phyloP scores from a whole-genome alignment of 345 rosid species.

The Brassica juncea region DNA sequence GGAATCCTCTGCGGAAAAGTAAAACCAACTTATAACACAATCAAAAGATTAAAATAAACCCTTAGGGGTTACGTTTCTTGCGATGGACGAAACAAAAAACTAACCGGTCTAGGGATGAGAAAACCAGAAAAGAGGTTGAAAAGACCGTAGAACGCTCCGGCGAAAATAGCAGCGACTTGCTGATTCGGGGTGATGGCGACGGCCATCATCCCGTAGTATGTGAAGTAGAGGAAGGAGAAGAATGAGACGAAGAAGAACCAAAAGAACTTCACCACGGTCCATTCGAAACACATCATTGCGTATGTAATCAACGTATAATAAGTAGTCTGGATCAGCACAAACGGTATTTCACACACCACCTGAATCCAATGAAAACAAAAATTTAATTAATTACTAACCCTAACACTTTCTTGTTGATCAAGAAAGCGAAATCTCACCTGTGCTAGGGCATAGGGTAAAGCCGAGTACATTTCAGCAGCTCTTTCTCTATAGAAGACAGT shows the following conservation, averaged over 20 bases:
- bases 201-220: slow-evolving; percentile 96
- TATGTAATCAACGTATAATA: slow-evolving; percentile 68
- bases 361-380: slow-evolving; percentile 37
- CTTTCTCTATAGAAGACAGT: slow-evolving; percentile 71
- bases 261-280: slow-evolving; percentile 74
- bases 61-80: slow-evolving; percentile 9
- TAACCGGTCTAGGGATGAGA: slow-evolving; percentile 82
- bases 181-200: slow-evolving; percentile 83
- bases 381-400: not conserved
- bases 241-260: slow-evolving; percentile 85
- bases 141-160: slow-evolving; percentile 66
- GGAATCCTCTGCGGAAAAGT: slow-evolving; percentile 50
- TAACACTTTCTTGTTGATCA: not conserved
- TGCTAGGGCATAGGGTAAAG: slow-evolving; percentile 68
- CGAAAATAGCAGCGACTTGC: slow-evolving; percentile 76
- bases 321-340: slow-evolving; percentile 60
- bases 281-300: slow-evolving; percentile 73
- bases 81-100: slow-evolving; percentile 3
- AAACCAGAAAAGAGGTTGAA: slow-evolving; percentile 91
- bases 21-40: not conserved
- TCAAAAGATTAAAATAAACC: not conserved
- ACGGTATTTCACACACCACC: slow-evolving; percentile 75
- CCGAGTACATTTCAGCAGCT: slow-evolving; percentile 77
- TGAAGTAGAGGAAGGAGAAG: slow-evolving; percentile 89
- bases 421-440: slow-evolving; percentile 44